These are phyloP conservation scores for Pholiota conissans DNA, from an alignment of 768 basidiomycete genomes.

Conservation along the genomic window DNA sequence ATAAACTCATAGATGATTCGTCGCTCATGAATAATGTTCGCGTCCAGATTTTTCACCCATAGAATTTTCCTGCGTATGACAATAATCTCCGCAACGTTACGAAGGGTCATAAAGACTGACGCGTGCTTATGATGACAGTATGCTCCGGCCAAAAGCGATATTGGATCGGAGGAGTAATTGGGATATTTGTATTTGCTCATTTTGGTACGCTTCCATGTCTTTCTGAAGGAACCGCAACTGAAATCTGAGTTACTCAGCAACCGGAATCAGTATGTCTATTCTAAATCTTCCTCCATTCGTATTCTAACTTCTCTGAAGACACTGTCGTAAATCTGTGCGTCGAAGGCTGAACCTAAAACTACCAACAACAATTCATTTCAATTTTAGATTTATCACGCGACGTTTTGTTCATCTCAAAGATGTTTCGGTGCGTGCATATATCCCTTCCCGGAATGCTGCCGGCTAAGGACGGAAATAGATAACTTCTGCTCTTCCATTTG, in stretches of 20 bases:
- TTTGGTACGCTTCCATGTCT: constrained; percentile 30
- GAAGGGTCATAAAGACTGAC: not conserved
- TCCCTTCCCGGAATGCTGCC: not conserved
- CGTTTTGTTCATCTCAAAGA: constrained; percentile 35
- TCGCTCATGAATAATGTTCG: not conserved
- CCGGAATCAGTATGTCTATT: constrained; percentile 35
- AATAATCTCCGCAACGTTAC: not conserved
- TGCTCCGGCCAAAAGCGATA: constrained; percentile 30
- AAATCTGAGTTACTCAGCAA: constrained; percentile 23
- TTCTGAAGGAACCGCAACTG: not conserved
- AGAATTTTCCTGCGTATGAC: constrained; percentile 38
- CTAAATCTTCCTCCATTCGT: not conserved
- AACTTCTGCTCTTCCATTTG: constrained; percentile 43
- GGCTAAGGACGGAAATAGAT: constrained; percentile 21
- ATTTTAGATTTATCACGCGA: constrained; percentile 36
- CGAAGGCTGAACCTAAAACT: not conserved
- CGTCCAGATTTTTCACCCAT: constrained; percentile 39
- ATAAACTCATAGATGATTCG: not conserved
- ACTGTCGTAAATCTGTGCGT: constrained; percentile 38
- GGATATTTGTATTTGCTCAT: constrained; percentile 37
- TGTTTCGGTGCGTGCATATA: constrained; percentile 28
- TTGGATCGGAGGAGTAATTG: constrained; percentile 37
- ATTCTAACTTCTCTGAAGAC: constrained; percentile 21
- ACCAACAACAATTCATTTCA: not conserved
- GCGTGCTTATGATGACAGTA: constrained; percentile 25